Conservation (phyloP, 129 eudicot genomes). For the Saposhnikovia divaricata region DNA sequence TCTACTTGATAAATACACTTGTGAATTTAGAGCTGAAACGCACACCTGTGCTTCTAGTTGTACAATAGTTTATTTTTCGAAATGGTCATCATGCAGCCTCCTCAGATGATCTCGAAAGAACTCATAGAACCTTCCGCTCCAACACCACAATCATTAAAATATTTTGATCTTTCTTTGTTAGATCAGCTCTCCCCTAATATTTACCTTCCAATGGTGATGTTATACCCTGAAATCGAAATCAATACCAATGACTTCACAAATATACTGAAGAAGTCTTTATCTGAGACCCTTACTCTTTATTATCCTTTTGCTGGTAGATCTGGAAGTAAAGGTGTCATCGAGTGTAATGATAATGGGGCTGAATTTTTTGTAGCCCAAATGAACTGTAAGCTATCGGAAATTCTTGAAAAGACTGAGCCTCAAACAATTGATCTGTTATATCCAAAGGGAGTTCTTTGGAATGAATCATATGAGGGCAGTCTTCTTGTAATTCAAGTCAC, state of each 20-base stretch:
- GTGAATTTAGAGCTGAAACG: neutral
- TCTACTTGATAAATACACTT: neutral
- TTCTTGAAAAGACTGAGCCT: neutral
- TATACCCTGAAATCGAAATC: conserved; percentile 9
- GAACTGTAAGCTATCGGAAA: neutral
- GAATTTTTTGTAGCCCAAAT: conserved; percentile 3
- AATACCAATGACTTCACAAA: neutral
- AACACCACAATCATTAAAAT: conserved; percentile 18
- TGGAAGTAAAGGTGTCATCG: neutral
- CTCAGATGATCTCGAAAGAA: conserved; percentile 1
- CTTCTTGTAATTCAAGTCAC: conserved; percentile 3
- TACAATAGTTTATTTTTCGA: neutral
- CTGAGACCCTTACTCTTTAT: neutral
- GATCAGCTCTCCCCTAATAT: conserved; percentile 33
- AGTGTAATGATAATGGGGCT: conserved; percentile 11
- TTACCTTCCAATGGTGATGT: conserved; percentile 14
- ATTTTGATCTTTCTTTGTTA: conserved; percentile 23
- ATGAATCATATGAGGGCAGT: neutral
- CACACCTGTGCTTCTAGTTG: neutral
- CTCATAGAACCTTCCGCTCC: conserved; percentile 29
- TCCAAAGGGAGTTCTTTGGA: neutral
- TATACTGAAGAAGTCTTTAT: conserved; percentile 9
- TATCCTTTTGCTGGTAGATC: conserved; percentile 16
- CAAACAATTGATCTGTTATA: neutral
- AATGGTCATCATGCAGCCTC: neutral